Percentiles rank a stretch among this genome's conserved stretches.
Evolutionary conservation across 352 stramenopile genomes (phyloP).

Genomic region (Albugo laibachii): DNA sequence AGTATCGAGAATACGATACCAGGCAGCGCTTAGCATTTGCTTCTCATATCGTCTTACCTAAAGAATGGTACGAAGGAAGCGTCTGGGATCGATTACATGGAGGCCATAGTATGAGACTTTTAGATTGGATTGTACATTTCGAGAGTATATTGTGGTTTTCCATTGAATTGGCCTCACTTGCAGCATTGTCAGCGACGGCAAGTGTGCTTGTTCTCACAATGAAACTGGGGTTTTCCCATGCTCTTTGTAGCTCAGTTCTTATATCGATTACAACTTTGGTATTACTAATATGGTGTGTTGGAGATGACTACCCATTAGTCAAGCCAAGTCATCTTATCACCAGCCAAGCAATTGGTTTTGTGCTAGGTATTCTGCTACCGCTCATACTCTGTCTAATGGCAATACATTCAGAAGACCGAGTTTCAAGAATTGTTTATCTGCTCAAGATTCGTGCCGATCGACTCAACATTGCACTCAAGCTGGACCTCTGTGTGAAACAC

Average conservation of each 20-base stretch:
- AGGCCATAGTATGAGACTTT: slow-evolving; percentile 19
- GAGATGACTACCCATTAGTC: slow-evolving; percentile 28
- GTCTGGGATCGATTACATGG: slow-evolving; percentile 12
- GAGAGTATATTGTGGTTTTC: slow-evolving; percentile 39
- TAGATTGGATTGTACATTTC: slow-evolving; percentile 43
- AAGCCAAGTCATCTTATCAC: slow-evolving; percentile 17
- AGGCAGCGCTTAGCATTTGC: slow-evolving; percentile 22
- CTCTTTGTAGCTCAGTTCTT: slow-evolving; percentile 25
- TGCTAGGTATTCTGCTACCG: slow-evolving; percentile 38
- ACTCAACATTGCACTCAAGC: slow-evolving; percentile 64
- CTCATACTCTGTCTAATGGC: slow-evolving; percentile 41
- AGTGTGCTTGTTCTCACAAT: slow-evolving; percentile 50
- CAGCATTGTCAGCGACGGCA: slow-evolving; percentile 26
- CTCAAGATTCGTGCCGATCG: slow-evolving; percentile 53
- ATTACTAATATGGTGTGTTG: slow-evolving; percentile 21
- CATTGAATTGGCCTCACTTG: slow-evolving; percentile 40
- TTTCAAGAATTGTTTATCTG: slow-evolving; percentile 39
- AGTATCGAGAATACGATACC: slow-evolving; percentile 19
- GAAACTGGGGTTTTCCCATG: slow-evolving; percentile 63
- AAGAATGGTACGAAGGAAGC: slow-evolving; percentile 27
- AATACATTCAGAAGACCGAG: slow-evolving; percentile 58
- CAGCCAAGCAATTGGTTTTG: slow-evolving; percentile 34
- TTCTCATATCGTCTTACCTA: slow-evolving; percentile 14
- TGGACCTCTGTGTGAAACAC: slow-evolving; percentile 54
- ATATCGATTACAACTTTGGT: slow-evolving; percentile 29